Evolutionary conservation across 345 rosid species (phyloP).

Genomic region (Lepidium africanum): DNA sequence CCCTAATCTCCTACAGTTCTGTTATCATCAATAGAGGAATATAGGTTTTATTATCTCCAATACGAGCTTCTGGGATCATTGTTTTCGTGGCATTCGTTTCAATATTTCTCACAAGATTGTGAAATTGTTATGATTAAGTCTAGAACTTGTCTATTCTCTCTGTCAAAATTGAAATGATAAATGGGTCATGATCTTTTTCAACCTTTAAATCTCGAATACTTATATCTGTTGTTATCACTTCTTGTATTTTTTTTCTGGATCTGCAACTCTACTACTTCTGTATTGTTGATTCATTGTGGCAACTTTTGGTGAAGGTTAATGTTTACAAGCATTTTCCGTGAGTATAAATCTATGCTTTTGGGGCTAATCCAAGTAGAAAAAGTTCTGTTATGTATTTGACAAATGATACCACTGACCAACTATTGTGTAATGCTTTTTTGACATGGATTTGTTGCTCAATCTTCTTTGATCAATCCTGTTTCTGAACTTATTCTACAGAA

Average conservation of each 20-base stretch:
- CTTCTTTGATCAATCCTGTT: neutral
- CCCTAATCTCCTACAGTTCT: neutral
- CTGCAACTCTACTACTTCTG: too few relatives aligned
- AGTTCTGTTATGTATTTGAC: neutral
- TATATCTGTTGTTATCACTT: too few relatives aligned
- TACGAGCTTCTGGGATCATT: neutral
- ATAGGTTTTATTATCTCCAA: neutral
- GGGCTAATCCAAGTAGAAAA: neutral
- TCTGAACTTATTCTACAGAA: neutral
- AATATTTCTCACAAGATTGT: too few relatives aligned
- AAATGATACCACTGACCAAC: neutral
- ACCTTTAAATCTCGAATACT: too few relatives aligned
- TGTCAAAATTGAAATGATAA: neutral
- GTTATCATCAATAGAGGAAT: neutral
- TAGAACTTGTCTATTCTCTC: neutral
- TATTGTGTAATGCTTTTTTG: neutral
- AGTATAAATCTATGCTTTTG: neutral
- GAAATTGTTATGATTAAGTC: neutral
- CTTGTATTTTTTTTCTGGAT: too few relatives aligned
- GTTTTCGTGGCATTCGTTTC: neutral
- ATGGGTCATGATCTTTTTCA: neutral
- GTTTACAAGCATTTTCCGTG: neutral
- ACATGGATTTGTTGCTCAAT: neutral
- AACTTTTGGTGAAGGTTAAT: neutral
- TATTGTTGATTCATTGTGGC: too few relatives aligned